Evolutionary conservation across 75 land plant species (phyloP), one percentile per base, ranked within the genome.

Genomic region (Isoetes taiwanensis): DNA sequence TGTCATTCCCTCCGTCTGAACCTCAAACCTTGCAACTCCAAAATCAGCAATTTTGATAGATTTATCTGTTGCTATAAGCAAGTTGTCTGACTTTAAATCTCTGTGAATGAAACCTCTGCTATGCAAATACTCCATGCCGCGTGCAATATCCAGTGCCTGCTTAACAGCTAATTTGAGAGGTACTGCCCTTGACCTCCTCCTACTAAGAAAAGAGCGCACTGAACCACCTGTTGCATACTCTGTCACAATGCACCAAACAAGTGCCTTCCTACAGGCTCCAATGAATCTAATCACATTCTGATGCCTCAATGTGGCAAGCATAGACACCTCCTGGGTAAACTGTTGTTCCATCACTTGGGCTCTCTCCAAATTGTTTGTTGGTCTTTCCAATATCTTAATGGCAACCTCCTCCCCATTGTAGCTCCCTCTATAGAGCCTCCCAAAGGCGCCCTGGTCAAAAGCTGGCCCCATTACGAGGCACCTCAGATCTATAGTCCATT

Each of bases 171-270:
- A 33, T 52, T 70, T 77, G 26, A 84, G 60, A 12, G 88, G 88
- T 28, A 84, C 78, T 1, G 78, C 28, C 5, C 80, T 41, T 31
- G 60, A 77, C 34, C 74, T 72, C 28, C 82, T 64, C 43, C 39
- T 75, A 30, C 58, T 59, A 33, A 85, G 48, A 59, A 71, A 78
- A 53, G 77, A 78, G 52, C 86, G 41, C 0, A 85, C 79, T 4
- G 90, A 85, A 2, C 85, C 90, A 6, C 90, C 90, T 64, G 67
- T 76, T 6, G 86, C 85, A 67, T 85, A 85, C 63, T 85, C 90
- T 14, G 85, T 85, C 41, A 81, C 82, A 39, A 85, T 85, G 65
- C 90, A 85, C 86, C 81, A 84, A 0, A 84, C 88, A 71, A 81
- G 57, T 1, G 81, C 81, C 31, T 81, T 84, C 30, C 74, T 57